Conservation (phyloP, 257 asterid species). For the Nicotiana tomentosiformis region DNA sequence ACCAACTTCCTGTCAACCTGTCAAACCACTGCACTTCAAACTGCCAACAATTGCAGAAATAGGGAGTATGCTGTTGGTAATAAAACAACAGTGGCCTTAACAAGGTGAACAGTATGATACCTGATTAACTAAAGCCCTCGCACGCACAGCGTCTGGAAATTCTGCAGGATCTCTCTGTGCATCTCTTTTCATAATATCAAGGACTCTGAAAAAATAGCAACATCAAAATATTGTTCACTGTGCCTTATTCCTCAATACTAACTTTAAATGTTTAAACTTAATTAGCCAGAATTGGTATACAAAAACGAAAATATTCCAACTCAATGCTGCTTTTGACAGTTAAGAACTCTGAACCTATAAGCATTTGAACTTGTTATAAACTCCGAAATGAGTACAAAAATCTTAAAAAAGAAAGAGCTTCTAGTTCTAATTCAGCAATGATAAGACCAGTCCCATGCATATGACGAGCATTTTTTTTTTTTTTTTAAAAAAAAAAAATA, state of each 20-base stretch:
- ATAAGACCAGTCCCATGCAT: background rate
- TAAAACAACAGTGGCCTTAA: background rate
- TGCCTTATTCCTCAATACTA: background rate
- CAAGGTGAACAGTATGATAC: slow-evolving; percentile 27
- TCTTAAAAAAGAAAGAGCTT: background rate
- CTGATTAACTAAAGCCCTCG: slow-evolving; percentile 69
- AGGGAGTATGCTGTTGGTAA: background rate
- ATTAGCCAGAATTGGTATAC: background rate
- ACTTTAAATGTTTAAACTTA: background rate
- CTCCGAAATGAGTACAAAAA: background rate
- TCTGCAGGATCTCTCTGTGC: slow-evolving; percentile 79
- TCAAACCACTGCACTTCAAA: background rate
- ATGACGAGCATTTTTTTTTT: background rate
- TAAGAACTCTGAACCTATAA: background rate
- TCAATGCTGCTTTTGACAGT: background rate
- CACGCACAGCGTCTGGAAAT: slow-evolving; percentile 70
- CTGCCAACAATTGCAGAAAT: background rate
- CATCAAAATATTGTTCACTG: background rate
- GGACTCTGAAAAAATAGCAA: slow-evolving; percentile 60
- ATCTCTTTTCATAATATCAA: slow-evolving; percentile 79
- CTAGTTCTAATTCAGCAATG: background rate
- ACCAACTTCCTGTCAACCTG: slow-evolving; percentile 97
- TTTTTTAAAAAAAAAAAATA: no score
- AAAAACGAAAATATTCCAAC: background rate
- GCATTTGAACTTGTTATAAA: background rate